A percentile compares a stretch with the other conserved stretches of the same genome.
phyloP scores from a whole-genome alignment of 257 asterid genomes.

The Osmanthus fragrans region DNA sequence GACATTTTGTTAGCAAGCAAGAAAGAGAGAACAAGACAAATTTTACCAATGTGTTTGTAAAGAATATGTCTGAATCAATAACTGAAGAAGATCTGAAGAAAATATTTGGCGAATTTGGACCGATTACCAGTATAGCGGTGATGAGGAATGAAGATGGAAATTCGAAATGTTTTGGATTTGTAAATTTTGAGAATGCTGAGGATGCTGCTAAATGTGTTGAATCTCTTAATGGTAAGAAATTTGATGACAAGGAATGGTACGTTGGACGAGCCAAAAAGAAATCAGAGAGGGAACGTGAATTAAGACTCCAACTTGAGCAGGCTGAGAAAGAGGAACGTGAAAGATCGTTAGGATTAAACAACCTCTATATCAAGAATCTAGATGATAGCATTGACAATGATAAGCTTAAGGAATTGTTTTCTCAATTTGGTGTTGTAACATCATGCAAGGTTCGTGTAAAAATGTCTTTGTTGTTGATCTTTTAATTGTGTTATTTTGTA shows the following conservation, averaged over 20 bases:
- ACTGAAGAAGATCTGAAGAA: slow-evolving; percentile 49
- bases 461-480: not conserved
- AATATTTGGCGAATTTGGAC: slow-evolving; percentile 50
- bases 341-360: slow-evolving; percentile 42
- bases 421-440: slow-evolving; percentile 55
- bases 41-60: slow-evolving; percentile 67
- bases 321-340: slow-evolving; percentile 41
- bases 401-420: slow-evolving; percentile 58
- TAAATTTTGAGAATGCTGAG: slow-evolving; percentile 56
- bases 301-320: slow-evolving; percentile 41
- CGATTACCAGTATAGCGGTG: slow-evolving; percentile 44
- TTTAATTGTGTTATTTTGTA: too few species aligned
- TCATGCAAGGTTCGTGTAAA: slow-evolving; percentile 54
- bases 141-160: slow-evolving; percentile 56
- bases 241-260: slow-evolving; percentile 50
- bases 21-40: slow-evolving; percentile 56
- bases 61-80: slow-evolving; percentile 51
- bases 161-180: slow-evolving; percentile 66
- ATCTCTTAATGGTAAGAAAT: slow-evolving; percentile 44
- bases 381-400: slow-evolving; percentile 52
- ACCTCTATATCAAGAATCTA: slow-evolving; percentile 48
- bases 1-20: slow-evolving; percentile 58
- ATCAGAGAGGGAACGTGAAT: slow-evolving; percentile 51
- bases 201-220: slow-evolving; percentile 62
- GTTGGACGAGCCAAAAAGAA: slow-evolving; percentile 65